Percentiles rank a stretch among this genome's conserved stretches.
Conservation (phyloP, 139 green algal species). For the Picochlorum costavermella region DNA sequence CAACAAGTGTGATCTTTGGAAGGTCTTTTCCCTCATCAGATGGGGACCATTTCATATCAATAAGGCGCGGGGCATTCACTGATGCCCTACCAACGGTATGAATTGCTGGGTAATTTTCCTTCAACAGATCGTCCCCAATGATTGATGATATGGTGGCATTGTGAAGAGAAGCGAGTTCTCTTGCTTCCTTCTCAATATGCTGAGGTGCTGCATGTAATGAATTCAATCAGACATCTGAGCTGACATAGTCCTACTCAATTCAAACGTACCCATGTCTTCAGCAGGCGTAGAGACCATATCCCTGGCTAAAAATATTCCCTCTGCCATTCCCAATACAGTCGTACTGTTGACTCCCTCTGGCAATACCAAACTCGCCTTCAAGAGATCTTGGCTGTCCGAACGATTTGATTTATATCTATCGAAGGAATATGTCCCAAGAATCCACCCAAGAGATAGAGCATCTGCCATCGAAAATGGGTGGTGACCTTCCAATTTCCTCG, state of each 20-base stretch:
- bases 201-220: slow-evolving; percentile 8
- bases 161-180: slow-evolving; percentile 32
- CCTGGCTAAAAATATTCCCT: slow-evolving; percentile 22
- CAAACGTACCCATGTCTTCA: slow-evolving; percentile 37
- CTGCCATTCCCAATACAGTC: slow-evolving; percentile 11
- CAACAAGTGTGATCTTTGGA: slow-evolving; percentile 47
- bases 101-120: slow-evolving; percentile 41
- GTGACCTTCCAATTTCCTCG: not conserved
- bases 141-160: slow-evolving; percentile 15
- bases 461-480: not conserved
- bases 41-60: slow-evolving; percentile 31
- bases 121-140: slow-evolving; percentile 47
- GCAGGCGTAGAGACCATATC: slow-evolving; percentile 63
- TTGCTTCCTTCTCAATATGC: slow-evolving; percentile 42
- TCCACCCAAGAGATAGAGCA: slow-evolving; percentile 26
- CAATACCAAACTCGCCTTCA: slow-evolving; percentile 26
- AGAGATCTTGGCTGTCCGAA: not conserved
- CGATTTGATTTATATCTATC: slow-evolving; percentile 35
- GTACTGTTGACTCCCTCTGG: slow-evolving; percentile 17
- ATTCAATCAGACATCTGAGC: slow-evolving; percentile 1
- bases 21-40: slow-evolving; percentile 12
- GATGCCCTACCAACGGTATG: slow-evolving; percentile 53
- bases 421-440: slow-evolving; percentile 34
- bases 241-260: not conserved
- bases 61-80: slow-evolving; percentile 21